These are phyloP conservation scores for Liriodendron chinense DNA, from an alignment of 164 flowering plant genomes.

Conservation along the genomic window DNA sequence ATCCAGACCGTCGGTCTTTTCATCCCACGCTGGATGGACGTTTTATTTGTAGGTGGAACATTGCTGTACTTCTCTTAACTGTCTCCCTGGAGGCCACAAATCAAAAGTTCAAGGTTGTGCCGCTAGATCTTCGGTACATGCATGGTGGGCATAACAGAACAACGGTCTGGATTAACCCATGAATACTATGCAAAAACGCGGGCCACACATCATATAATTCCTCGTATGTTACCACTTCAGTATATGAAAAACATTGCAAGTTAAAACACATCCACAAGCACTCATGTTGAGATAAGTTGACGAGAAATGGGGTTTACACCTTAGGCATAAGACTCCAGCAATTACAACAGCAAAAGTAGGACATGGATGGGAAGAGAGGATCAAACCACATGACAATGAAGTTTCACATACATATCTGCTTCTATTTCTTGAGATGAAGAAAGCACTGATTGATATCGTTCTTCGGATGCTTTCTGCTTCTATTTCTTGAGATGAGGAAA, in stretches of 20 bases:
- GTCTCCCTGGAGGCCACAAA: too few species aligned
- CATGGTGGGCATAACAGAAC: too few species aligned
- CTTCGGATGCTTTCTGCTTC: slow-evolving; percentile 56
- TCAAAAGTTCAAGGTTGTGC: too few species aligned
- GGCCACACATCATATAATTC: neutral
- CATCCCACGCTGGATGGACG: too few species aligned
- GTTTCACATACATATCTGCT: neutral
- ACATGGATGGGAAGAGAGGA: neutral
- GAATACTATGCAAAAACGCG: neutral
- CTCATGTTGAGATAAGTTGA: neutral
- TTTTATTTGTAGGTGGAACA: too few species aligned
- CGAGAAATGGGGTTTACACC: neutral
- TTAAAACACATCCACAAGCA: neutral
- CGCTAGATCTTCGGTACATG: too few species aligned
- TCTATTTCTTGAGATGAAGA: slow-evolving; percentile 51
- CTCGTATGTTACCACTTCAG: neutral
- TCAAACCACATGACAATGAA: neutral
- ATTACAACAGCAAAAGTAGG: neutral
- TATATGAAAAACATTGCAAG: neutral
- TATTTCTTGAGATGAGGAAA: slow-evolving; percentile 59
- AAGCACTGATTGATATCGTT: slow-evolving; percentile 45
- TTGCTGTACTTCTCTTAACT: too few species aligned
- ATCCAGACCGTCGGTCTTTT: too few species aligned
- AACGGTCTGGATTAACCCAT: too few species aligned
- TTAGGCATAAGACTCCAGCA: neutral